Base-by-base conservation (phyloP, 2,329 filamentous ascomycete species). In the Apiospora kogelbergensis region DNA sequence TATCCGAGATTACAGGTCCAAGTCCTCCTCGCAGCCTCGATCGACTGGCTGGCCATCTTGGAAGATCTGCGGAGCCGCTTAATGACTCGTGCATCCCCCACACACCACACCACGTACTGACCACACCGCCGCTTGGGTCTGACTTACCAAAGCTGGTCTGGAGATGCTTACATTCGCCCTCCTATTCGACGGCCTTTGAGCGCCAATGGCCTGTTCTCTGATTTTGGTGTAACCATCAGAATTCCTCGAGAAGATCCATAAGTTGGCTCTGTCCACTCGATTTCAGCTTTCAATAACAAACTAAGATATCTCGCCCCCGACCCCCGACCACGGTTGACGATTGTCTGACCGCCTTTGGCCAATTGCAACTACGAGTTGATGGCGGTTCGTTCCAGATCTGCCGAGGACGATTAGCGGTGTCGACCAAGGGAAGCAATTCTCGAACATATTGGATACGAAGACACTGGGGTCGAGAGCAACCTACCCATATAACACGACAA, bases 41-140 rank as follows among this genome's bases (percentile, higher is more conserved):
- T 60, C 53, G 33, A 37, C 30, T 60, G 53, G 30, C 30, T 37
- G 53, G 17, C 53, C 53, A 60, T 60, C 26, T 37, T n/a, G 53
- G 30, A 30, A 60, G 53, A 60, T 60, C 53, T 60, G 53, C 53
- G 53, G 53, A 60, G 53, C 53, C 53, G 53, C 46, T 15, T 53
- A 17, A 33, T 13, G 24, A 30, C 30, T 26, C 30, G 53, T n/a
- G 53, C 13, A 37, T 60, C 53, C 53, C 53, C 53, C 53, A 60
- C 53, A 60, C 48, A 60, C 53, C 53, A 37, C 26, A 60, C 53
- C 15, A 22, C 48, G 13, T 10, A 15, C 24, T 5, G 46, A 4
- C 26, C 24, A 33, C 48, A 6, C 9, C 53, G 10, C 26, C 48
- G 26, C 48, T 20, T 57, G 46, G 11, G 11, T 15, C 37, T n/a